Evolutionary conservation across 352 stramenopile species (phyloP), one percentile per base, ranked within the genome.

Genomic region (Globisporangium canariense): DNA sequence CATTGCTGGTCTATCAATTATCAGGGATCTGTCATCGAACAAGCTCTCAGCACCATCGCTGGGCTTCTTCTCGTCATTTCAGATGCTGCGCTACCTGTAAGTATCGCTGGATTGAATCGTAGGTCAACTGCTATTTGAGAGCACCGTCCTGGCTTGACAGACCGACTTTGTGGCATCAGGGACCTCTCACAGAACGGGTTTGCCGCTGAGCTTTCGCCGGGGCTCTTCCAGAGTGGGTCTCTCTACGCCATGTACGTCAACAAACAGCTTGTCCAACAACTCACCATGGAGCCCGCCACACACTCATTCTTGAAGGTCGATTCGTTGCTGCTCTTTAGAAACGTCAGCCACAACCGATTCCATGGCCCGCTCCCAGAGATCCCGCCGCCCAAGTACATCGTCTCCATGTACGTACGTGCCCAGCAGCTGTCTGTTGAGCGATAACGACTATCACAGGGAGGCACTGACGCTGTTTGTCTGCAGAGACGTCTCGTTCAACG

Each of bases 401-500:
- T 67, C 18, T 68, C 60, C 8, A 61, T 90, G 81, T 88, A 69
- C 53, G 81, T 88, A 69, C 53, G 77, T 69, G 36, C 13, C 10
- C 6, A 41, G 0, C n/a, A 40, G 43, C 56, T 49, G 40, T 32
- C n/a, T 41, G 36, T 14, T 11, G 11, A 41, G 8, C 4, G 36
- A 14, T 14, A 16, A 11, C 0, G 36, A 41, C 25, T 28, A 41
- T 11, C 11, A 4, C 9, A 41, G 16, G 4, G 36, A 58, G 22
- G 10, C 34, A 8, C 43, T 67, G 11, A 20, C 22, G 18, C 43
- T 47, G 28, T 30, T 30, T 41, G 43, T 20, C 8, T 49, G 16
- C 62, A 90, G 81, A 38, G 81, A 90, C 64, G 20, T 89, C 5
- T 88, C 82, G 3, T 62, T 74, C 40, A 91, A 91, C 55, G 36